These are phyloP conservation scores for Herpetomonas tarakana DNA, from an alignment of 208 protist species.

Conservation along the genomic window DNA sequence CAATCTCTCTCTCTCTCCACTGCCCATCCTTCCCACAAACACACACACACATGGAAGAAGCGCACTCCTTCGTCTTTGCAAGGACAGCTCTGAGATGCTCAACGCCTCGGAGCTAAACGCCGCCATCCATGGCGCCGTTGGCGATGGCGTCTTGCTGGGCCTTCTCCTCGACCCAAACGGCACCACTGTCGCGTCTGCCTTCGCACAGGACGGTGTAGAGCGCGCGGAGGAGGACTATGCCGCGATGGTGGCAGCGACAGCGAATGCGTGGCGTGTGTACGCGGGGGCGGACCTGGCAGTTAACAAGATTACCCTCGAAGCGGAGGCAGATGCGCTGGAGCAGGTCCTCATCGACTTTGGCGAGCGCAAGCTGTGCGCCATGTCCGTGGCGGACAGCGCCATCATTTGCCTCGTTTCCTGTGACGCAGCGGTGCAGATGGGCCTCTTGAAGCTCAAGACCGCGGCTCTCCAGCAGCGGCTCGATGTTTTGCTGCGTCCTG, in stretches of 20 bases:
- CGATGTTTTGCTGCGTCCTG: conserved; percentile 50
- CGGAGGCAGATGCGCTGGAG: conserved; percentile 68
- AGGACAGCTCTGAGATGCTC: conserved; percentile 74
- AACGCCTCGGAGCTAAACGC: conserved; percentile 60
- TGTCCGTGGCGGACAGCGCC: conserved; percentile 59
- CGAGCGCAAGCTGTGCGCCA: conserved; percentile 66
- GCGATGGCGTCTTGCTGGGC: conserved; percentile 51
- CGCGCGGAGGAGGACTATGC: conserved; percentile 33
- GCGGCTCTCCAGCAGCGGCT: conserved; percentile 61
- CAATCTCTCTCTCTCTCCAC: no score
- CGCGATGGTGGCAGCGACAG: conserved; percentile 48
- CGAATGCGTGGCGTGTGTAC: conserved; percentile 81
- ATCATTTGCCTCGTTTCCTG: conserved; percentile 50
- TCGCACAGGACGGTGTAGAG: conserved; percentile 10
- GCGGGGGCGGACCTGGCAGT: conserved; percentile 47
- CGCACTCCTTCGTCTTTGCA: no score
- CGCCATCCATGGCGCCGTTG: conserved; percentile 37
- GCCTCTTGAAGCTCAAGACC: conserved; percentile 79
- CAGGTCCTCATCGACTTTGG: conserved; percentile 66
- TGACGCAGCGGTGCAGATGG: conserved; percentile 43
- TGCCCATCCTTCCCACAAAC: no score
- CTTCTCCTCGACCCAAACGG: conserved; percentile 58
- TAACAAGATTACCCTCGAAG: conserved; percentile 55
- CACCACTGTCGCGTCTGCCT: conserved; percentile 52
- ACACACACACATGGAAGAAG: no score